Evolutionary conservation across 2,329 filamentous ascomycete species (phyloP).

Genomic region (Chaetothyriales sp.): DNA sequence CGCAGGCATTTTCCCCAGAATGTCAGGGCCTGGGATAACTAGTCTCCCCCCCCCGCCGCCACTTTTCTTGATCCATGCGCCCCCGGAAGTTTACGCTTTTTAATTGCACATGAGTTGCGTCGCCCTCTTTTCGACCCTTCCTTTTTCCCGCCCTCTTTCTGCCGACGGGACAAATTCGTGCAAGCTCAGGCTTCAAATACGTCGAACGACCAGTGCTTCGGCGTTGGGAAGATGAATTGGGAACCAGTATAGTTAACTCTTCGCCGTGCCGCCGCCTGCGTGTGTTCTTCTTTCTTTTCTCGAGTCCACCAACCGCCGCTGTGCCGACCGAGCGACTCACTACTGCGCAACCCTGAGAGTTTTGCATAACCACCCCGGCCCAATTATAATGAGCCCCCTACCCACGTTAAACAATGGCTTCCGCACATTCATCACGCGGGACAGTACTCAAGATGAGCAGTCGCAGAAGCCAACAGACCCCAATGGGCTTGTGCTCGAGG

Average conservation of each 20-base stretch:
- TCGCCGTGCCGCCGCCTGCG: neutral
- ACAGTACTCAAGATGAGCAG: slow-evolving; percentile 10
- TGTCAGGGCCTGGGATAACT: neutral
- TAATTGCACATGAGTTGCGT: neutral
- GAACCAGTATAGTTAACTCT: neutral
- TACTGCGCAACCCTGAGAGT: neutral
- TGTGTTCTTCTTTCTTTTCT: neutral
- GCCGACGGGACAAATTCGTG: neutral
- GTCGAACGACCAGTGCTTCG: neutral
- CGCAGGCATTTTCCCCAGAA: neutral
- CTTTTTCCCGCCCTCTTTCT: neutral
- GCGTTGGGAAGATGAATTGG: neutral
- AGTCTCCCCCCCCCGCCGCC: neutral
- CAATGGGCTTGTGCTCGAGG: slow-evolving; percentile 23
- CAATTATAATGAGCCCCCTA: slow-evolving; percentile 12
- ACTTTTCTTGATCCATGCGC: neutral
- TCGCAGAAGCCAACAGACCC: slow-evolving; percentile 14
- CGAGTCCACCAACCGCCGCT: neutral
- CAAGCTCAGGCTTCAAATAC: neutral
- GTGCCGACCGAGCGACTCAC: neutral
- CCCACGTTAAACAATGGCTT: slow-evolving; percentile 6
- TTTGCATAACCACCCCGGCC: neutral
- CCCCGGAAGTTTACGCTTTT: neutral
- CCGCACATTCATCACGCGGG: slow-evolving; percentile 5
- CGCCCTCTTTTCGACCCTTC: neutral